Evolutionary conservation across 352 stramenopile genomes (phyloP).

Genomic region (Pelagophyceae sp.): DNA sequence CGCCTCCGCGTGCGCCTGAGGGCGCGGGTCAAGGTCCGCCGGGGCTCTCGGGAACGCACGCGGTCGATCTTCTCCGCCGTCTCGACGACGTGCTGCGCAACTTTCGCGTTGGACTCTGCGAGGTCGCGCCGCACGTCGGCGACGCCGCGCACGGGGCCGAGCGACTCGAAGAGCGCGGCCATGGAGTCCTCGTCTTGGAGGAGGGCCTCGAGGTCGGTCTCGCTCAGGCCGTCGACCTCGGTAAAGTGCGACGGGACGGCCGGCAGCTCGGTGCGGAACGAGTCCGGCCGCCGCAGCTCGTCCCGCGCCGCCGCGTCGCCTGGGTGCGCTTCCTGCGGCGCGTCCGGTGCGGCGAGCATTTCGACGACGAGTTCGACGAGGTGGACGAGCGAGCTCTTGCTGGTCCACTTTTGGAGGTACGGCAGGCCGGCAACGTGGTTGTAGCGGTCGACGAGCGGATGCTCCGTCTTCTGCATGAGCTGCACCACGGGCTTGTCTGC

Average conservation of each 20-base stretch:
- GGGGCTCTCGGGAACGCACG: no score
- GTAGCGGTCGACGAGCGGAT: neutral
- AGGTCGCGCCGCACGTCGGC: neutral
- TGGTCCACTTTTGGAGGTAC: neutral
- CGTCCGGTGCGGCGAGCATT: neutral
- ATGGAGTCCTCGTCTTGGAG: neutral
- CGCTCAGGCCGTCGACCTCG: neutral
- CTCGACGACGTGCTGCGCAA: neutral
- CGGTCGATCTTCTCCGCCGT: neutral
- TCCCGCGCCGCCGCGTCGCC: neutral
- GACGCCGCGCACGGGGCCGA: neutral
- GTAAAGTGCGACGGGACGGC: neutral
- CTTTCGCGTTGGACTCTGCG: neutral
- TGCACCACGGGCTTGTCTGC: neutral
- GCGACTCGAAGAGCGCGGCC: neutral
- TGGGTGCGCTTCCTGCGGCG: neutral
- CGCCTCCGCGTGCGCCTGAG: neutral
- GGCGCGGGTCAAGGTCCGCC: no score
- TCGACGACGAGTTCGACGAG: neutral
- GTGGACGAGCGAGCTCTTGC: neutral
- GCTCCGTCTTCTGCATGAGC: neutral
- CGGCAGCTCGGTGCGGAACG: neutral
- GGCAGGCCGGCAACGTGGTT: neutral
- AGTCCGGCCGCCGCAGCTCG: neutral
- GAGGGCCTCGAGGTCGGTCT: neutral